Conservation (phyloP, 2,329 filamentous ascomycete species). For the Exophiala spinifera region DNA sequence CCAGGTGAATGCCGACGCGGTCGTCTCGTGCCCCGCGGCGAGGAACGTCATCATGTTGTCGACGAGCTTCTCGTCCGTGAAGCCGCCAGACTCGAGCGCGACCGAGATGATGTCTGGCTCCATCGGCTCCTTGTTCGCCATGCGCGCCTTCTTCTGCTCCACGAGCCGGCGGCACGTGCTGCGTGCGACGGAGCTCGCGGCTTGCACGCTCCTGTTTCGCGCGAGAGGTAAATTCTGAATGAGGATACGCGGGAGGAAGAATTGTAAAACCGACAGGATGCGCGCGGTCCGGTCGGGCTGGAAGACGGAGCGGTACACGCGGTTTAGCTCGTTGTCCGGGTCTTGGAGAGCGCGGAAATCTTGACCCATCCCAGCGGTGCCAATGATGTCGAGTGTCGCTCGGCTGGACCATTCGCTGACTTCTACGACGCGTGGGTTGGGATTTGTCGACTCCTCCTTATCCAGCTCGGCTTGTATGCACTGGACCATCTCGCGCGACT, state of each 20-base stretch:
- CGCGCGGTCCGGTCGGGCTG: constrained; percentile 51
- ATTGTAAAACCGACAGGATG: constrained; percentile 55
- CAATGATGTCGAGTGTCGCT: constrained; percentile 64
- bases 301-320: constrained; percentile 57
- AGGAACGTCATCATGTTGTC: constrained; percentile 91
- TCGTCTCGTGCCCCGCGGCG: constrained; percentile 55
- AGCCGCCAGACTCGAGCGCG: constrained; percentile 71
- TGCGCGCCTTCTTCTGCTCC: constrained; percentile 61
- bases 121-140: constrained; percentile 47
- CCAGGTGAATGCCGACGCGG: constrained; percentile 32
- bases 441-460: constrained; percentile 24
- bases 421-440: constrained; percentile 49
- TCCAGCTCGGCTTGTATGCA: constrained; percentile 52
- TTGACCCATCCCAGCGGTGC: constrained; percentile 63
- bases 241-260: constrained; percentile 64
- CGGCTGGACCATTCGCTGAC: constrained; percentile 63
- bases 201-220: constrained; percentile 63
- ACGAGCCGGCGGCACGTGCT: constrained; percentile 67
- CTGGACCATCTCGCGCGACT: constrained; percentile 64
- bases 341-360: constrained; percentile 67
- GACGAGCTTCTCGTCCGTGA: constrained; percentile 74
- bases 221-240: constrained; percentile 64
- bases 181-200: constrained; percentile 60
- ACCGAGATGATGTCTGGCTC: constrained; percentile 76
- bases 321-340: constrained; percentile 57